Conservation (phyloP, 108 stramenopile species). For the Pseudonitzschia multistriata region DNA sequence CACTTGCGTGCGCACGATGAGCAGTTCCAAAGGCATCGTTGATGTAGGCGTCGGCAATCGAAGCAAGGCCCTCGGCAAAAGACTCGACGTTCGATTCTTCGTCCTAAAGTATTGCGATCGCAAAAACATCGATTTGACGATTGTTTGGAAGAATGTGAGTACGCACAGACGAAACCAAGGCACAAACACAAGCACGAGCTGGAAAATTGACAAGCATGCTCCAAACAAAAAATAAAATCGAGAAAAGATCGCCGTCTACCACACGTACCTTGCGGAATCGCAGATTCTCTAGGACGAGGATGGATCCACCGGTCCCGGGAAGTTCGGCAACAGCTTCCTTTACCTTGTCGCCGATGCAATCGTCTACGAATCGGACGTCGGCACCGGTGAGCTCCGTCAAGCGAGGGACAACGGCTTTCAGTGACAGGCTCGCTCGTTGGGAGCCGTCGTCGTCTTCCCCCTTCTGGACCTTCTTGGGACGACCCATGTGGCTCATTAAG, state of each 20-base stretch:
- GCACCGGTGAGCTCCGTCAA: conserved; percentile 74
- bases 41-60: conserved; percentile 78
- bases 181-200: not conserved
- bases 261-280: conserved; percentile 82
- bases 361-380: conserved; percentile 68
- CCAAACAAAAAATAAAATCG: not conserved
- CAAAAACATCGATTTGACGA: not conserved
- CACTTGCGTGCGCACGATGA: conserved; percentile 87
- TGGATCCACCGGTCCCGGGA: conserved; percentile 45
- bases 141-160: not conserved
- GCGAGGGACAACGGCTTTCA: conserved; percentile 78
- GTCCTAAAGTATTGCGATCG: not conserved
- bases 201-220: not conserved
- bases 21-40: conserved; percentile 99
- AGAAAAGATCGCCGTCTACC: not conserved
- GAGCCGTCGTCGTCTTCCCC: conserved; percentile 48
- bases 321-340: conserved; percentile 36
- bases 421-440: conserved; percentile 58
- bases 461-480: conserved; percentile 70
- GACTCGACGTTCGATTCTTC: conserved; percentile 79
- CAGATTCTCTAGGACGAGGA: conserved; percentile 91
- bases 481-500: conserved; percentile 81
- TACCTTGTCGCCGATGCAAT: conserved; percentile 74
- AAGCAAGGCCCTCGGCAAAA: conserved; percentile 53
- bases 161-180: not conserved